These are phyloP conservation scores for Dactylellina drechsleri DNA, from an alignment of 2,329 filamentous ascomycete species.

Conservation along the genomic window DNA sequence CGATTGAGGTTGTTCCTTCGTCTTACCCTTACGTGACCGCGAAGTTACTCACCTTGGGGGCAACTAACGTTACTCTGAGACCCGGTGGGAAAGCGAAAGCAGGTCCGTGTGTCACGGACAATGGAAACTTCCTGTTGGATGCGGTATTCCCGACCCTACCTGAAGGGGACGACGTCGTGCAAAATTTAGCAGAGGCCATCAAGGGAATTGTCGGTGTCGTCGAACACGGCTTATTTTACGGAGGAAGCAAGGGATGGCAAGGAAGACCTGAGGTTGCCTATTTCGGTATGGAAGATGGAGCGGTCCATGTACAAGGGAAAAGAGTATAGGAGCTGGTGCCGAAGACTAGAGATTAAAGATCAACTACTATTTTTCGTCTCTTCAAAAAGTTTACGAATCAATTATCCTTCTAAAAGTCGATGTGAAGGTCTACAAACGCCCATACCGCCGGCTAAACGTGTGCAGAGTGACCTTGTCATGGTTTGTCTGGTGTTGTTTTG, in stretches of 20 bases:
- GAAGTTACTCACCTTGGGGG: constrained; percentile 78
- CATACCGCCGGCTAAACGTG: too few relatives aligned
- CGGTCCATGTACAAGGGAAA: constrained; percentile 62
- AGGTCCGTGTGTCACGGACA: constrained; percentile 84
- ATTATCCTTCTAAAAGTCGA: too few relatives aligned
- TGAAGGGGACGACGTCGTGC: constrained; percentile 71
- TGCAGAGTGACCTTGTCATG: too few relatives aligned
- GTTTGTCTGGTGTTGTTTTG: too few relatives aligned
- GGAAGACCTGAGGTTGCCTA: constrained; percentile 95
- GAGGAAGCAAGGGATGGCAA: constrained; percentile 72
- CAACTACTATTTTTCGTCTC: too few relatives aligned
- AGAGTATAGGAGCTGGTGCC: constrained; percentile 1
- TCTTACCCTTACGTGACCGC: constrained; percentile 80
- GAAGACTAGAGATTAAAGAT: neutral
- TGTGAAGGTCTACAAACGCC: too few relatives aligned
- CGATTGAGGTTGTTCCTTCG: constrained; percentile 91
- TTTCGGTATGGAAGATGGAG: constrained; percentile 87
- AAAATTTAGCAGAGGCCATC: constrained; percentile 76
- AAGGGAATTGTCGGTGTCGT: constrained; percentile 86
- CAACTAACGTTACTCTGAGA: constrained; percentile 75
- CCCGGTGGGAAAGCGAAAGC: constrained; percentile 79
- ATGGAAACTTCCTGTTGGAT: constrained; percentile 89
- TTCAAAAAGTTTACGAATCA: too few relatives aligned
- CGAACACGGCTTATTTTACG: constrained; percentile 88
- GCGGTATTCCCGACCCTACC: constrained; percentile 77